These are phyloP conservation scores for Cryptosporidium xiaoi DNA, from an alignment of 169 alveolate genomes.

Conservation along the genomic window DNA sequence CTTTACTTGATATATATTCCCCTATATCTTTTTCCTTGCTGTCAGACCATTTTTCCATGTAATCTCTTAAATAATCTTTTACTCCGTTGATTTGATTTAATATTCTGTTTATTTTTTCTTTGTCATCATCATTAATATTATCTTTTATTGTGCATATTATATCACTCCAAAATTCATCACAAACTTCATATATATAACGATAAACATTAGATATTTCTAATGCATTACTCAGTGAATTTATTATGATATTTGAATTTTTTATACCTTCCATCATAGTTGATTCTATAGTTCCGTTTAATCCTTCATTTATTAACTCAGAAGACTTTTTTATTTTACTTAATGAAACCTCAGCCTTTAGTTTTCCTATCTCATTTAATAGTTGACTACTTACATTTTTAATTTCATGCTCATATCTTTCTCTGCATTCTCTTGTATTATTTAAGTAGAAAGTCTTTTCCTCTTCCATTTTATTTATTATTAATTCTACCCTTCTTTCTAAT, in stretches of 20 bases:
- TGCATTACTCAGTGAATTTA: conserved; percentile 11
- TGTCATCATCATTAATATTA: conserved; percentile 1
- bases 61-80: conserved; percentile 30
- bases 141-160: conserved; percentile 2
- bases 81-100: conserved; percentile 28
- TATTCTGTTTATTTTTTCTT: neutral
- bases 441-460: conserved; percentile 11
- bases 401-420: conserved; percentile 2
- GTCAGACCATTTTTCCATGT: neutral
- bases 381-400: conserved; percentile 2
- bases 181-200: conserved; percentile 47
- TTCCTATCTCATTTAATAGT: conserved; percentile 6
- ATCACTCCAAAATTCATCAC: conserved; percentile 57
- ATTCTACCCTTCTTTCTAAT: conserved; percentile 3
- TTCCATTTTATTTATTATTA: neutral
- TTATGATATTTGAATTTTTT: conserved; percentile 11
- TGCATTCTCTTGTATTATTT: neutral
- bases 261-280: neutral
- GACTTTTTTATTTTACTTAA: conserved; percentile 18
- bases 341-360: conserved; percentile 36
- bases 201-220: conserved; percentile 63
- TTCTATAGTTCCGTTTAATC: neutral
- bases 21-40: conserved; percentile 32
- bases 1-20: conserved; percentile 38
- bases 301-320: conserved; percentile 1